Evolutionary conservation across 2,329 filamentous ascomycete genomes (phyloP).

Genomic region (Colletotrichum sp.): DNA sequence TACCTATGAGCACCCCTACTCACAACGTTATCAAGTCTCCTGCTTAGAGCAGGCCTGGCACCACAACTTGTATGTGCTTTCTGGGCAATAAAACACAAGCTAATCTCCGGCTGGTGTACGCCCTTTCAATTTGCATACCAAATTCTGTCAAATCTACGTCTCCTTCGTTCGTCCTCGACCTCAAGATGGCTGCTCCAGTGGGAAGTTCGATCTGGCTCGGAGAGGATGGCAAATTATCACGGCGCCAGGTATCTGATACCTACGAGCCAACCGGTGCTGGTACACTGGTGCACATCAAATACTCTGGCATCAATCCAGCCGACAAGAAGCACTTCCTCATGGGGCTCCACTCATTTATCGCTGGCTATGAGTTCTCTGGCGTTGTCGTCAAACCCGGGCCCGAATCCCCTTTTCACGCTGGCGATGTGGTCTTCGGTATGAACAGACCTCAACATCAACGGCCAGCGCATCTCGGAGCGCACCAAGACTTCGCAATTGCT

Average conservation of each 20-base stretch:
- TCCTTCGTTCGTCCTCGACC: rapidly evolving
- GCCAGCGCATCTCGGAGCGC: neutral
- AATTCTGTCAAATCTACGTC: rapidly evolving
- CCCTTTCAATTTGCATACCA: neutral
- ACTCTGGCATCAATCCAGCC: neutral
- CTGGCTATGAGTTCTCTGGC: neutral
- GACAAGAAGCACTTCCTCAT: neutral
- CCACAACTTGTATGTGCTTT: neutral
- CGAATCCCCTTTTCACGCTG: too few species aligned
- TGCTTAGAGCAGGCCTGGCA: neutral
- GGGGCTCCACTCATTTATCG: neutral
- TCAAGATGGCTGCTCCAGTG: neutral
- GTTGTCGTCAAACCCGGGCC: too few species aligned
- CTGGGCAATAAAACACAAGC: too few species aligned
- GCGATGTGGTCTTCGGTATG: too few species aligned
- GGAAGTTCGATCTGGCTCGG: neutral
- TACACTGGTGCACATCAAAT: neutral
- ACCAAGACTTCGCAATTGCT: neutral
- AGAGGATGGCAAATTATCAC: neutral
- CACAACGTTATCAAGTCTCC: neutral
- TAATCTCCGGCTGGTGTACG: too few species aligned
- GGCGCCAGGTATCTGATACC: neutral
- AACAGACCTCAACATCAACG: too few species aligned
- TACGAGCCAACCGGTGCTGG: neutral
- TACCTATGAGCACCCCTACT: neutral